Conservation (phyloP, 1,139 yeast genomes). For the Geotrichum citri-aurantii region DNA sequence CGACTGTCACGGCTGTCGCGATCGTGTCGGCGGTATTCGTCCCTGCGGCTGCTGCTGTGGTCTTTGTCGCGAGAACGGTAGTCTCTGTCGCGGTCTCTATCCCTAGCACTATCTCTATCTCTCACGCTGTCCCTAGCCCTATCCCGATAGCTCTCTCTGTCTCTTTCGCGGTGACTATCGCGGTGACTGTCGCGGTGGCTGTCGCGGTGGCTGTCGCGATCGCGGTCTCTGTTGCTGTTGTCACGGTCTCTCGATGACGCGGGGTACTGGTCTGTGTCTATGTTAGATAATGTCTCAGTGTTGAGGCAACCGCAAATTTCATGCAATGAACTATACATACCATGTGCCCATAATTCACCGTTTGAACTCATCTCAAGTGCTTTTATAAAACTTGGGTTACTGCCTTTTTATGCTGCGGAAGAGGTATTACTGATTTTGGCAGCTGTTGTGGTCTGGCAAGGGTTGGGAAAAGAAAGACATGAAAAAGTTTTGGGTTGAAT, state of each 20-base stretch:
- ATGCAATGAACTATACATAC: neutral
- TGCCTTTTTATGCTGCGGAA: neutral
- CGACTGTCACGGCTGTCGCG: constrained; percentile 21
- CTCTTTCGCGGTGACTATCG: constrained; percentile 18
- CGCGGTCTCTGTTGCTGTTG: neutral
- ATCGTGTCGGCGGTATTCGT: constrained; percentile 19
- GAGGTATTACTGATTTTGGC: neutral
- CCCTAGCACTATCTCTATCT: constrained; percentile 16
- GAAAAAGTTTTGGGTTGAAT: neutral
- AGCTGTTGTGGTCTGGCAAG: neutral
- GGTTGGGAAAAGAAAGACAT: neutral
- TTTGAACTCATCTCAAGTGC: neutral
- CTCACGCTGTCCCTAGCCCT: constrained; percentile 19
- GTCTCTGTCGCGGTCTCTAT: constrained; percentile 22
- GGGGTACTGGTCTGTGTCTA: neutral
- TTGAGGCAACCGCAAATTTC: neutral
- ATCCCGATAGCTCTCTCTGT: constrained; percentile 19
- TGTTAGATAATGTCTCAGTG: neutral
- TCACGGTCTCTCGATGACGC: neutral
- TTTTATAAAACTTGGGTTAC: neutral
- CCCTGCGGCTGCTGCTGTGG: constrained; percentile 22
- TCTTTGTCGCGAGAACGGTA: constrained; percentile 22
- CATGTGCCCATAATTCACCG: neutral
- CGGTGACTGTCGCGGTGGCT: too few species aligned
- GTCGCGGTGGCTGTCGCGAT: constrained; percentile 16